A percentile compares a stretch with the other conserved stretches of the same genome.
Evolutionary conservation across 176 grass and related monocot genomes (phyloP).

Genomic region (bread wheat (Triticum aestivum)): IWGSC_CS_RefSeq_v2.1 NC_057812.1:475858426-475858925

Average conservation of each 20-base stretch:
- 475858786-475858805: too few relatives aligned
- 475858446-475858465: slow-evolving; percentile 81
- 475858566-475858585: slow-evolving; percentile 44
- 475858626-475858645: background rate
- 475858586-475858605: background rate
- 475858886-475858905: too few relatives aligned
- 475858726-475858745: too few relatives aligned
- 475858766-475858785: too few relatives aligned
- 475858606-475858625: slow-evolving; percentile 16
- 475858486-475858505: slow-evolving; percentile 80
- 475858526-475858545: slow-evolving; percentile 83
- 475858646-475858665: background rate
- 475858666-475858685: slow-evolving; percentile 28
- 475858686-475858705: background rate
- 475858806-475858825: too few relatives aligned
- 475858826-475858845: too few relatives aligned
- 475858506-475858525: slow-evolving; percentile 84
- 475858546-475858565: slow-evolving; percentile 76
- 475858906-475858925: too few relatives aligned
- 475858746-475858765: too few relatives aligned
- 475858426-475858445: slow-evolving; percentile 85
- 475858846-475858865: too few relatives aligned
- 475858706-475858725: too few relatives aligned
- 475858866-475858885: too few relatives aligned
- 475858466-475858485: slow-evolving; percentile 72